phyloP scores from a whole-genome alignment of 129 eudicot species.

The Escallonia herrerae region DNA sequence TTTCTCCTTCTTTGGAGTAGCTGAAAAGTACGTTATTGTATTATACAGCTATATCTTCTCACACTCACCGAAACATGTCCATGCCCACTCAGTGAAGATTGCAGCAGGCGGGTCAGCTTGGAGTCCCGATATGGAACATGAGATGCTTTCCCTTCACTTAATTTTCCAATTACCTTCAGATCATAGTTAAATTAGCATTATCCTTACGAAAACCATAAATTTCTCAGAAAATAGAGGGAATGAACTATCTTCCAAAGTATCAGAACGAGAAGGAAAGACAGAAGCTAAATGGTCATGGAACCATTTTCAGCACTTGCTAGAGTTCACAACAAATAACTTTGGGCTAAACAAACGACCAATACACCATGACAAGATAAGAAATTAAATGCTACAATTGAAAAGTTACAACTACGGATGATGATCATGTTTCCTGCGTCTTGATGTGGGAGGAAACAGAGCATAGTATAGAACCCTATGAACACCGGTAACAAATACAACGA shows the following conservation, averaged over 20 bases:
- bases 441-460: background rate
- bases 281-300: background rate
- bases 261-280: constrained; percentile 3
- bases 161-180: constrained; percentile 82
- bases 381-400: background rate
- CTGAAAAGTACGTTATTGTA: background rate
- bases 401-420: background rate
- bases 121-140: constrained; percentile 98
- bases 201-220: background rate
- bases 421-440: background rate
- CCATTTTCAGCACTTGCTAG: constrained; percentile 5
- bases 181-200: constrained; percentile 12
- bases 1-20: background rate
- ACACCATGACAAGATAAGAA: background rate
- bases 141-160: constrained; percentile 95
- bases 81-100: constrained; percentile 92
- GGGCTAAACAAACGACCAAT: background rate
- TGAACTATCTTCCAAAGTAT: background rate
- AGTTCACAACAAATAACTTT: background rate
- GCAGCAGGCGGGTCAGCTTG: constrained; percentile 91
- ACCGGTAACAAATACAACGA: constrained; percentile 3
- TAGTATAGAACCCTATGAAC: background rate
- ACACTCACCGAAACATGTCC: constrained; percentile 95
- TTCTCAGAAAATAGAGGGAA: too few species aligned
- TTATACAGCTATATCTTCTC: constrained; percentile 1